Evolutionary conservation across 371 early-diverging fungal species (phyloP).

Genomic region (Choanephora cucurbitarum): DNA sequence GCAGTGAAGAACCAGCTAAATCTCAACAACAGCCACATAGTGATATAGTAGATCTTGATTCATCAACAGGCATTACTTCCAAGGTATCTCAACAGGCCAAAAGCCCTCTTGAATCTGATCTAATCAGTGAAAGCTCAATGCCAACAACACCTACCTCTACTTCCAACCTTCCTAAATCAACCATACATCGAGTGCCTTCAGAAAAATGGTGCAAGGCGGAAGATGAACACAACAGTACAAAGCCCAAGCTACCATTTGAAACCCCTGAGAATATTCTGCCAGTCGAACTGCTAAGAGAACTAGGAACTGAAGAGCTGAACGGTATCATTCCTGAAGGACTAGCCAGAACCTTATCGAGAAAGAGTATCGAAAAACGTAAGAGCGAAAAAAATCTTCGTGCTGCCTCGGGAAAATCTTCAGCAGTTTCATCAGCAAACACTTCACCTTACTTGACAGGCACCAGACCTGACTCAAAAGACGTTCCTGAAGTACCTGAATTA

Average conservation of each 20-base stretch:
- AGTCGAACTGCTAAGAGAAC: slow-evolving; percentile 25
- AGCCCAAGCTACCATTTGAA: neutral
- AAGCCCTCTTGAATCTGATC: neutral
- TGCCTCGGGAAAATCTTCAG: slow-evolving; percentile 10
- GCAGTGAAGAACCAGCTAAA: no score
- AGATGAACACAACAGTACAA: neutral
- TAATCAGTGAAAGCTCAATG: slow-evolving; percentile 6
- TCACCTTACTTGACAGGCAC: slow-evolving; percentile 15
- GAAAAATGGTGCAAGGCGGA: slow-evolving; percentile 37
- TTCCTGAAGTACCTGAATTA: slow-evolving; percentile 19
- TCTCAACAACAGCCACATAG: neutral
- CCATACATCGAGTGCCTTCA: slow-evolving; percentile 37
- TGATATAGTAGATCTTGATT: neutral
- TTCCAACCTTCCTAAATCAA: neutral
- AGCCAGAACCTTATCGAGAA: slow-evolving; percentile 25
- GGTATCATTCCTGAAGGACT: slow-evolving; percentile 25
- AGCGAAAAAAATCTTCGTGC: slow-evolving; percentile 30
- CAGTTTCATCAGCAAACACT: slow-evolving; percentile 17
- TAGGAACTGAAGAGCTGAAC: slow-evolving; percentile 17
- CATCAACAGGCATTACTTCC: neutral
- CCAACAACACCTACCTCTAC: neutral
- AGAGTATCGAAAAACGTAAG: slow-evolving; percentile 32
- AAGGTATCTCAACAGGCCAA: neutral
- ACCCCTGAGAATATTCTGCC: slow-evolving; percentile 9
- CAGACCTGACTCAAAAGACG: slow-evolving; percentile 4